These are phyloP conservation scores for Colletotrichum sidae DNA, from an alignment of 2,329 filamentous ascomycete species.

Conservation along the genomic window DNA sequence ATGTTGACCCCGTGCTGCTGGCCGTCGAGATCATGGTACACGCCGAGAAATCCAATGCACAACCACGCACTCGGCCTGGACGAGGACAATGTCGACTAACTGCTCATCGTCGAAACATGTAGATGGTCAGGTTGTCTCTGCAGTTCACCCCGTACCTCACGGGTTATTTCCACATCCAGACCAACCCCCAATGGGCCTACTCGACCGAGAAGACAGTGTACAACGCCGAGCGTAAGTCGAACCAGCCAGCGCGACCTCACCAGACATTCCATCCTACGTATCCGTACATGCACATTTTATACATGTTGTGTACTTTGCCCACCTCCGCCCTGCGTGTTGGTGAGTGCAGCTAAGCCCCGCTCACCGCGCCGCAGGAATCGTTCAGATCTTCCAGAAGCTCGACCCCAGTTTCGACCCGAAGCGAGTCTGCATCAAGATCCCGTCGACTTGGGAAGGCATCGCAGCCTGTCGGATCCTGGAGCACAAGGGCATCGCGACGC, in stretches of 20 bases:
- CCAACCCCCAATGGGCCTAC: conserved; percentile 67
- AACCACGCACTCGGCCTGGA: no score
- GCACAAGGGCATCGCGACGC: conserved; percentile 63
- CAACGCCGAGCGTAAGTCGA: conserved; percentile 61
- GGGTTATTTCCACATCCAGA: conserved; percentile 69
- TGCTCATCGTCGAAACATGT: no score
- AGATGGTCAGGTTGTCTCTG: conserved; percentile 68
- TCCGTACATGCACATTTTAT: not conserved
- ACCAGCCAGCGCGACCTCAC: not conserved
- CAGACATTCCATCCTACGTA: not conserved
- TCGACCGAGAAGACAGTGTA: conserved; percentile 59
- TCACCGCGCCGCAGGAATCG: conserved; percentile 55
- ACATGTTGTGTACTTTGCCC: not conserved
- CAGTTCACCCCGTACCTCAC: conserved; percentile 61
- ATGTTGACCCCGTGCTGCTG: conserved; percentile 54
- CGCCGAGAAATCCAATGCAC: not conserved
- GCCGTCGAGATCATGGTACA: conserved; percentile 67
- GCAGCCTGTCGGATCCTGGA: conserved; percentile 68
- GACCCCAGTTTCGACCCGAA: conserved; percentile 56
- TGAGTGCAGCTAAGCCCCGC: not conserved
- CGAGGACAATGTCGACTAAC: no score
- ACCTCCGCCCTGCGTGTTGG: not conserved
- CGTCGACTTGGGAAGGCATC: conserved; percentile 72
- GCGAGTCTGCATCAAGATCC: conserved; percentile 72
- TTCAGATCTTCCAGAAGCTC: conserved; percentile 58